phyloP scores from a whole-genome alignment of 805 yeast genomes.

The Pichia exigua region DNA sequence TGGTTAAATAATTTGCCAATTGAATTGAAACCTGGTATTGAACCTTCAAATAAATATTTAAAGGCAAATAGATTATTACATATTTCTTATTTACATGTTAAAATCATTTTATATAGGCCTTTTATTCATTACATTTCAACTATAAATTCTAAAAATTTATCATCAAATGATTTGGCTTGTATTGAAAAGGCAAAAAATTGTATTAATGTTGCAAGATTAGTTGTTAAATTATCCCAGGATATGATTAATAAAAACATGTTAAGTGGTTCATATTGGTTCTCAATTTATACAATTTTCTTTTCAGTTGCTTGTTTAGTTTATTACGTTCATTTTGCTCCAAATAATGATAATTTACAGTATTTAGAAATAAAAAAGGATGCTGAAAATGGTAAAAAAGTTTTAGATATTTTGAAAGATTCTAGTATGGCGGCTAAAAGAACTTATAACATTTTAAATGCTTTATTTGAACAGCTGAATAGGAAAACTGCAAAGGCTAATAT shows the following conservation, averaged over 20 bases:
- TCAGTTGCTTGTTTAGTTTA: conserved; percentile 81
- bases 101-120: conserved; percentile 77
- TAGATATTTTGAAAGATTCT: conserved; percentile 62
- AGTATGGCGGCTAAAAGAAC: conserved; percentile 76
- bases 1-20: conserved; percentile 70
- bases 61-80: conserved; percentile 71
- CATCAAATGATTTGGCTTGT: conserved; percentile 47
- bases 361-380: conserved; percentile 61
- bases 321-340: conserved; percentile 52
- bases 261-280: conserved; percentile 86
- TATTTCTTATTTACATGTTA: conserved; percentile 66
- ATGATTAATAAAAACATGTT: conserved; percentile 66
- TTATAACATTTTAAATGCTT: conserved; percentile 67
- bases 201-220: conserved; percentile 75
- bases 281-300: conserved; percentile 81
- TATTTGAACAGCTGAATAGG: conserved; percentile 71
- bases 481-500: conserved; percentile 45
- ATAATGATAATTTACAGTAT: conserved; percentile 37
- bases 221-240: conserved; percentile 71
- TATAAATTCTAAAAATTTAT: conserved; percentile 27
- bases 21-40: conserved; percentile 63
- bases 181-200: conserved; percentile 74
- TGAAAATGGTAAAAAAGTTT: conserved; percentile 68
- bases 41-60: conserved; percentile 57
- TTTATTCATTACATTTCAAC: conserved; percentile 77